Evolutionary conservation across 768 basidiomycete species (phyloP), one percentile per base, ranked within the genome.

Genomic region (Ramaria rubella): DNA sequence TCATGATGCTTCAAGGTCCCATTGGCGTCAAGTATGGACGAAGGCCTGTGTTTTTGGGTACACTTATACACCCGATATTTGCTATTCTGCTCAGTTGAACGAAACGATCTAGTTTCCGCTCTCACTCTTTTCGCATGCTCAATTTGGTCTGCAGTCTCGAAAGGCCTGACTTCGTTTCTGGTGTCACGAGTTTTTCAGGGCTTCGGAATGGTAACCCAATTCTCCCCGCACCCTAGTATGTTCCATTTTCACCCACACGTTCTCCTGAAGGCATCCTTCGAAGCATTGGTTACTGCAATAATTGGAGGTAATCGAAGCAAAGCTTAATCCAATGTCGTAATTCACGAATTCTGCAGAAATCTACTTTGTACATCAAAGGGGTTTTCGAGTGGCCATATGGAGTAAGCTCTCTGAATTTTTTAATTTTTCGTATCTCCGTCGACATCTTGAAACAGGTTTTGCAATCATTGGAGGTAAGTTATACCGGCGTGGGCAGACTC

Each of bases 161-260:
- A 75, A 17, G 72, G 67, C 26, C 67, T 77, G 31, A 59, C 69
- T 0, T 76, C 75, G 2, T 74, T 78, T 43, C 66, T 67, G 19
- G 75, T 72, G 3, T 72, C 75, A 8, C 68, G 76, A 17, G 67
- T 73, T 11, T 77, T 77, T 62, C 75, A 77, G 63, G 76, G 76
- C 4, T 72, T 75, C 61, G 75, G 74, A 30, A 45, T 45, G 43
- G 43, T 24, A 19, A 8, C 7, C 8, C 24, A 45, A n/a, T n/a
- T n/a, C n/a, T 36, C 8, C 34, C 34, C 17, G 17, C 8, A 45
- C 8, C 19, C 15, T 8, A 45, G 7, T 45, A 9, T 8, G 7
- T 45, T 45, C 15, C 7, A 45, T 45, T 7, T 19, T 24, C 8
- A 45, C 15, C 19, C 43, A 19, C 8, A n/a, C 9, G 21, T 45